These are phyloP conservation scores for Triticum urartu DNA, from an alignment of 176 grass and related monocot species.

Conservation along the genomic window DNA sequence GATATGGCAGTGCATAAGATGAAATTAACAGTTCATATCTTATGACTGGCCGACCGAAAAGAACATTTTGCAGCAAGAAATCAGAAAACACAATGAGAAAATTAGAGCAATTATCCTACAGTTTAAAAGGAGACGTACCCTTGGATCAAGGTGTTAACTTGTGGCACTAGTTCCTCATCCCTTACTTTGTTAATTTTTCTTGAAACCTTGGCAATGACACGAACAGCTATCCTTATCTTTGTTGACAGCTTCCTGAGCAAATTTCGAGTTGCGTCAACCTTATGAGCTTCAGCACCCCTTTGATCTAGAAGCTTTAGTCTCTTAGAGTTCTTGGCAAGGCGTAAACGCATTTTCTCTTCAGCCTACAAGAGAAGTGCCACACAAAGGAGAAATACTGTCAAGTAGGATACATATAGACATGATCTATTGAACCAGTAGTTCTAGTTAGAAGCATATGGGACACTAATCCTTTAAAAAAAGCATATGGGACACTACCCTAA, in stretches of 20 bases:
- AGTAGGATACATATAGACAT: not conserved
- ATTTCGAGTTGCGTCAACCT: conserved; percentile 64
- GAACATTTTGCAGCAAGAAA: not conserved
- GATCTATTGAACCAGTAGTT: not conserved
- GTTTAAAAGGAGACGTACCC: conserved; percentile 54
- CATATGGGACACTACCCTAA: not conserved
- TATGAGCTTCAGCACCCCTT: conserved; percentile 61
- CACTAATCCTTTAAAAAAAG: not conserved
- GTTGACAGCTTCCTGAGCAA: conserved; percentile 70
- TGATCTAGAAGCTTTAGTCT: conserved; percentile 62
- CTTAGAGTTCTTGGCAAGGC: conserved; percentile 66
- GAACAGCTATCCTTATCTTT: conserved; percentile 74
- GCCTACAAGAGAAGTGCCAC: conserved; percentile 34
- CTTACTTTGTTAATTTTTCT: conserved; percentile 79
- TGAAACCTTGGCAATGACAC: conserved; percentile 74
- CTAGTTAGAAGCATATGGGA: not conserved
- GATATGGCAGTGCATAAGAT: not conserved
- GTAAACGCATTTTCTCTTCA: conserved; percentile 88
- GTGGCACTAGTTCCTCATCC: conserved; percentile 80
- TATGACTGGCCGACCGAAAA: not conserved
- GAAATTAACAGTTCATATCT: not conserved
- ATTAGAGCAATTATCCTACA: not conserved
- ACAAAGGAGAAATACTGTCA: not conserved
- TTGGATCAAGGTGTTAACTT: conserved; percentile 60
- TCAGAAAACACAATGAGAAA: not conserved